These are phyloP conservation scores for Phytophthora parvispora DNA, from an alignment of 352 stramenopile genomes.

Conservation along the genomic window DNA sequence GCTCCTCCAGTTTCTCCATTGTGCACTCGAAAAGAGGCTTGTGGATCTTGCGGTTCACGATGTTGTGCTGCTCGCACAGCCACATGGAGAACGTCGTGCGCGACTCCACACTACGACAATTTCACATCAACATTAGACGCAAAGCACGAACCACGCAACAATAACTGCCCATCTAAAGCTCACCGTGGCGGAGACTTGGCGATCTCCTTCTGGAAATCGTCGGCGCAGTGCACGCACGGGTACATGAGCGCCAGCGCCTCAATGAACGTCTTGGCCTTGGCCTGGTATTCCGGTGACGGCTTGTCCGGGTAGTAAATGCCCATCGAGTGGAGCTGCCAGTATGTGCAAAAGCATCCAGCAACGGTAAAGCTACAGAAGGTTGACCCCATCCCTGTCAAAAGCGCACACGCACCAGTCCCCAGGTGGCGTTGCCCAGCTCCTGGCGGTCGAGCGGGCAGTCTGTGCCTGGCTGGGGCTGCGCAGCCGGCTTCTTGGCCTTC, in stretches of 20 bases:
- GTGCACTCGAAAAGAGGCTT: constrained; percentile 96
- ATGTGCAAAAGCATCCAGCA: neutral
- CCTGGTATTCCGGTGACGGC: constrained; percentile 91
- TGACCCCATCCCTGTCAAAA: constrained; percentile 1
- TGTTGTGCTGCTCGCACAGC: constrained; percentile 98
- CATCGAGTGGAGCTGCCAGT: constrained; percentile 91
- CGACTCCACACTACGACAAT: constrained; percentile 81
- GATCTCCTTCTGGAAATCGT: constrained; percentile 97
- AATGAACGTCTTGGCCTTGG: constrained; percentile 93
- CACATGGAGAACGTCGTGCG: constrained; percentile 95
- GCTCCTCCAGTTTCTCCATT: constrained; percentile 94
- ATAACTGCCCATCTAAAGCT: constrained; percentile 11
- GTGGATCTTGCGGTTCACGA: constrained; percentile 98
- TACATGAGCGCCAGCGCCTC: constrained; percentile 94
- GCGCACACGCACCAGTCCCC: constrained; percentile 75
- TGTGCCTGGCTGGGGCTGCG: constrained; percentile 18
- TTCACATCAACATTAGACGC: neutral
- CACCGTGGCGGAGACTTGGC: constrained; percentile 93
- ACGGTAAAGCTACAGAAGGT: constrained; percentile 1
- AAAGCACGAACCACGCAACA: neutral
- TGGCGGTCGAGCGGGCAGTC: constrained; percentile 89
- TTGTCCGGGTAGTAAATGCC: constrained; percentile 98
- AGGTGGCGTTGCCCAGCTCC: constrained; percentile 89
- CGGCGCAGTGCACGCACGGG: constrained; percentile 94
- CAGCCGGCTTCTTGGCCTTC: constrained; percentile 28